Evolutionary conservation across 2,329 filamentous ascomycete species (phyloP).

Genomic region (Fusarium luffae): DNA sequence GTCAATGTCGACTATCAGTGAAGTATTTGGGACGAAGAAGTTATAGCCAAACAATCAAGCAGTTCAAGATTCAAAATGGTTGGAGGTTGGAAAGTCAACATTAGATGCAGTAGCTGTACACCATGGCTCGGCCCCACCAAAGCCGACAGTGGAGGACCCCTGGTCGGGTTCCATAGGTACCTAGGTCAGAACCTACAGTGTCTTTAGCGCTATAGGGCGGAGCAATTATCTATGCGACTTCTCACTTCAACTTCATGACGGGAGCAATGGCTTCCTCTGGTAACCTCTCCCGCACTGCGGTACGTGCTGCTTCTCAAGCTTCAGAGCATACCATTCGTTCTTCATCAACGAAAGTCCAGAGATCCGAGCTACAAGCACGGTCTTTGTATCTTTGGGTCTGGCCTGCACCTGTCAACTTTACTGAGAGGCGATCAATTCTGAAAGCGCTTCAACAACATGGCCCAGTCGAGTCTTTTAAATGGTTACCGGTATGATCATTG

Average conservation of each 20-base stretch:
- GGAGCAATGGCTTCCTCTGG: neutral
- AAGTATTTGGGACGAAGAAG: neutral
- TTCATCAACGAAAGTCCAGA: neutral
- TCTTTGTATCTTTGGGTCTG: conserved; percentile 61
- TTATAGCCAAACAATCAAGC: neutral
- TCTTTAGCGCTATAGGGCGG: neutral
- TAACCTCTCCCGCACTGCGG: neutral
- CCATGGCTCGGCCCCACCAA: conserved; percentile 37
- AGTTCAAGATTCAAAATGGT: conserved; percentile 1
- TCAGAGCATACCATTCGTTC: neutral
- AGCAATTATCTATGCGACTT: conserved; percentile 2
- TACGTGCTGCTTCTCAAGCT: neutral
- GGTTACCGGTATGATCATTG: conserved; percentile 29
- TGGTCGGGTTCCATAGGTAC: neutral
- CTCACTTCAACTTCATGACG: neutral
- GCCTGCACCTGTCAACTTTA: conserved; percentile 63
- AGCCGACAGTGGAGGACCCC: conserved; percentile 28
- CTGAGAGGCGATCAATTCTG: conserved; percentile 66
- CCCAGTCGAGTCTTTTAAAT: conserved; percentile 63
- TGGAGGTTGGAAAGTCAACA: conserved; percentile 17
- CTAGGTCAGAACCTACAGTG: neutral
- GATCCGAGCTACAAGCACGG: conserved; percentile 9
- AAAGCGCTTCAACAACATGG: conserved; percentile 62
- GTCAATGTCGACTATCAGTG: neutral
- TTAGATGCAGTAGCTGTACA: conserved; percentile 8